phyloP scores from a whole-genome alignment of 176 grass and related monocot genomes.

The Themeda triandra region DNA sequence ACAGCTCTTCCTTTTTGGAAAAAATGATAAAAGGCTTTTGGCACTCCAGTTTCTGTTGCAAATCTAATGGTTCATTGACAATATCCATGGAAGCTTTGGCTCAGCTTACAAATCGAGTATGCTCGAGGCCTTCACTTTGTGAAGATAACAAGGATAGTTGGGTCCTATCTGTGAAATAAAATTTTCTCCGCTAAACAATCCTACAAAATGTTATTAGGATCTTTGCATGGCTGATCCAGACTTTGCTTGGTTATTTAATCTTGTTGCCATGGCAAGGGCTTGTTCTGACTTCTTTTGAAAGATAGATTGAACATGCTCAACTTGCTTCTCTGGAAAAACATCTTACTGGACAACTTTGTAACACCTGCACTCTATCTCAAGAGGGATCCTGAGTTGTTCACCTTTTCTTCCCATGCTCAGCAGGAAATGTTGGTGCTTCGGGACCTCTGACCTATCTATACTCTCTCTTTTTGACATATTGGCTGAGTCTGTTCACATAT shows the following conservation, averaged over 20 bases:
- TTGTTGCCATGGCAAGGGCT: neutral
- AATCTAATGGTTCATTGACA: neutral
- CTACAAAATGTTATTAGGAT: neutral
- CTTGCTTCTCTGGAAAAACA: neutral
- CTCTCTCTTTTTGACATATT: neutral
- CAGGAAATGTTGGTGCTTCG: neutral
- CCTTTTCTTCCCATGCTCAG: neutral
- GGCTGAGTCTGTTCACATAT: neutral
- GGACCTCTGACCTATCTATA: neutral
- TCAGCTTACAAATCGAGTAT: neutral
- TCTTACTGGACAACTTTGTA: neutral
- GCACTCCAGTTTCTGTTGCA: neutral
- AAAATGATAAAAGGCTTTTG: neutral
- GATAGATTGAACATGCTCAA: neutral
- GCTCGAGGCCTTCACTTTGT: neutral
- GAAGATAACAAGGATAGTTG: neutral
- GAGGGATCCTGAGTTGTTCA: neutral
- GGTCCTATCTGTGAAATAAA: neutral
- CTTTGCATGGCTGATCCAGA: neutral
- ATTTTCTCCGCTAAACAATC: neutral
- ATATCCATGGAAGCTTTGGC: neutral
- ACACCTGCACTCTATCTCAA: neutral
- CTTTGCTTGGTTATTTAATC: neutral
- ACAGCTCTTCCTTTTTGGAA: neutral
- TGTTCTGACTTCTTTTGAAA: neutral